Evolutionary conservation across 345 rosid genomes (phyloP).

Genomic region (Noccaea bulbosa): DNA sequence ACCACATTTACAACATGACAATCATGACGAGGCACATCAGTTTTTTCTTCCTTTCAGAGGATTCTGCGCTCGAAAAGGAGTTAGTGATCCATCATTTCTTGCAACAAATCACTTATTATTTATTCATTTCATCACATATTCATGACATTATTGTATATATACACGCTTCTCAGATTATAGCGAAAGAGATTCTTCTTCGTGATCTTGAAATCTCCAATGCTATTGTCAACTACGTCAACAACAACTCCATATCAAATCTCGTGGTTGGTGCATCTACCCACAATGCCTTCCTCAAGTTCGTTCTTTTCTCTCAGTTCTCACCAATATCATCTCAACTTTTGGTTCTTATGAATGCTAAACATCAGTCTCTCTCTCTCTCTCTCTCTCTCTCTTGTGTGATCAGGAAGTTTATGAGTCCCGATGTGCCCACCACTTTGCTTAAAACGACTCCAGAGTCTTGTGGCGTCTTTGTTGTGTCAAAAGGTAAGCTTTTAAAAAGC

Average conservation of each 20-base stretch:
- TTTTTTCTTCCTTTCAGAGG: slow-evolving; percentile 73
- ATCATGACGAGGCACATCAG: slow-evolving; percentile 46
- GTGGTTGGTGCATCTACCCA: slow-evolving; percentile 63
- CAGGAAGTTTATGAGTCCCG: slow-evolving; percentile 64
- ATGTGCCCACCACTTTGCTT: slow-evolving; percentile 52
- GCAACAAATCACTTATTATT: neutral
- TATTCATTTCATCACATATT: neutral
- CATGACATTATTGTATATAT: too few species aligned
- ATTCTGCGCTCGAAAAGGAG: slow-evolving; percentile 75
- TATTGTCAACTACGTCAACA: slow-evolving; percentile 47
- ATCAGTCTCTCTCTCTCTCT: neutral
- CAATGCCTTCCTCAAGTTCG: slow-evolving; percentile 45
- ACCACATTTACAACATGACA: slow-evolving; percentile 37
- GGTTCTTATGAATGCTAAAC: slow-evolving; percentile 5
- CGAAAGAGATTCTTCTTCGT: slow-evolving; percentile 57
- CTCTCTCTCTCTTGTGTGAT: neutral
- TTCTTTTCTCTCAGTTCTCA: slow-evolving; percentile 20
- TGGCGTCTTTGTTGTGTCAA: slow-evolving; percentile 58
- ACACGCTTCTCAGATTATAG: slow-evolving; percentile 51
- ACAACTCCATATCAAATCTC: slow-evolving; percentile 50
- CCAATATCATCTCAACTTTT: slow-evolving; percentile 31
- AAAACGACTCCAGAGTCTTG: slow-evolving; percentile 61
- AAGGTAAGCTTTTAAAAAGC: slow-evolving; percentile 57
- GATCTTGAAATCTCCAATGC: slow-evolving; percentile 62
- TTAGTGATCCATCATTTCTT: slow-evolving; percentile 33